These are phyloP conservation scores for Cardiospermum halicacabum DNA, from an alignment of 345 rosid genomes.

Conservation along the genomic window DNA sequence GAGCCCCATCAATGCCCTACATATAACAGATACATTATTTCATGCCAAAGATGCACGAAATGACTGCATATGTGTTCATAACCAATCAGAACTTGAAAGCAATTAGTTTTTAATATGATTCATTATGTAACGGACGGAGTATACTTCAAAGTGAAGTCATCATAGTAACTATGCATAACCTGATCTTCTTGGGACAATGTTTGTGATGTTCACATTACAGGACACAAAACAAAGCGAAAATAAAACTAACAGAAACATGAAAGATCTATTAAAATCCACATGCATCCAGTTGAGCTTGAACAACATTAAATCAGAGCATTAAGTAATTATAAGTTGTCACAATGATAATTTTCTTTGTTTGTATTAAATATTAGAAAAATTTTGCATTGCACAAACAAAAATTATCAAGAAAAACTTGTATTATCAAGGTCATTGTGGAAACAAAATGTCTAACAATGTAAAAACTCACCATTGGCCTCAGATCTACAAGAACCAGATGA, in stretches of 20 bases:
- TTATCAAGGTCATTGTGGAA: not conserved
- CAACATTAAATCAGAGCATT: not conserved
- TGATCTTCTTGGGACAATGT: not conserved
- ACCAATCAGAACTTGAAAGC: not conserved
- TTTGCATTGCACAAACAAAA: not conserved
- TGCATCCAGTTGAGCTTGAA: not conserved
- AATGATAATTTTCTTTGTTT: not conserved
- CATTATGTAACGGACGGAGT: not conserved
- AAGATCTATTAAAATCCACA: not conserved
- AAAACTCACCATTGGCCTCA: constrained; percentile 68
- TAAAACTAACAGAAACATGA: not conserved
- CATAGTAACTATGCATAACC: not conserved
- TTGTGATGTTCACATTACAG: not conserved
- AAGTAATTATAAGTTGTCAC: not conserved
- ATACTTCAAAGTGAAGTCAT: not conserved
- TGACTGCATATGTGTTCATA: not conserved
- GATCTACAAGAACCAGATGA: constrained; percentile 87
- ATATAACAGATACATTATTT: not conserved
- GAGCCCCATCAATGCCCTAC: constrained; percentile 92
- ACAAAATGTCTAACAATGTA: not conserved
- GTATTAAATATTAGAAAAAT: not conserved
- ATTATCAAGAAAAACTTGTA: not conserved
- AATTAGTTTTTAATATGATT: not conserved
- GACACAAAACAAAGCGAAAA: not conserved
- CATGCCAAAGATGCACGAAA: not conserved